Conservation (phyloP, 148 eudicot genomes). For the Nepenthes mirabilis region DNA sequence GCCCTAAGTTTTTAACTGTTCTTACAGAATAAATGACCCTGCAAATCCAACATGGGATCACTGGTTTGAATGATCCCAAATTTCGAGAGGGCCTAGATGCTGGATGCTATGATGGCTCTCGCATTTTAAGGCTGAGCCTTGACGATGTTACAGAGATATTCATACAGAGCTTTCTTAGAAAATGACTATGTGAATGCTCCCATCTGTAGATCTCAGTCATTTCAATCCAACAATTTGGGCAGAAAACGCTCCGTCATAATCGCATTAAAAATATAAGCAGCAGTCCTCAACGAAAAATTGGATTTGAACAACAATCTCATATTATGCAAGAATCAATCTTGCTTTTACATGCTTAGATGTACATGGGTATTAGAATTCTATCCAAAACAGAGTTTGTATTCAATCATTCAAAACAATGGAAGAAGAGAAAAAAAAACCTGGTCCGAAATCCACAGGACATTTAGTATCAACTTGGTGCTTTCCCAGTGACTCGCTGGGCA, state of each 20-base stretch:
- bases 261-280: too few species aligned
- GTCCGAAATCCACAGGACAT: background rate
- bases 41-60: conserved; percentile 47
- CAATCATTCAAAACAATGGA: conserved; percentile 2
- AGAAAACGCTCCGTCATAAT: too few species aligned
- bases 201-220: too few species aligned
- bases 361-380: background rate
- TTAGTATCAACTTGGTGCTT: conserved; percentile 47
- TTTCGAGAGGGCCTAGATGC: conserved; percentile 39
- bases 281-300: too few species aligned
- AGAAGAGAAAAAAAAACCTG: background rate
- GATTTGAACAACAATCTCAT: too few species aligned
- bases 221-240: too few species aligned
- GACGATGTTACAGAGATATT: too few species aligned
- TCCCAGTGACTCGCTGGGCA: conserved; percentile 76
- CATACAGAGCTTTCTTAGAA: too few species aligned
- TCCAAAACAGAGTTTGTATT: conserved; percentile 3
- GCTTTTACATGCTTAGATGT: too few species aligned
- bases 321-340: too few species aligned
- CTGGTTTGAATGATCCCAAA: conserved; percentile 66
- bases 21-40: conserved; percentile 38
- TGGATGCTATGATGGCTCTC: conserved; percentile 28
- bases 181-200: too few species aligned
- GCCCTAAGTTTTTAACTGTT: background rate
- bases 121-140: background rate